Percentiles rank a stretch among this genome's conserved stretches.
Evolutionary conservation across 2,329 filamentous ascomycete genomes (phyloP).

Genomic region (Cryphonectria naterciae): DNA sequence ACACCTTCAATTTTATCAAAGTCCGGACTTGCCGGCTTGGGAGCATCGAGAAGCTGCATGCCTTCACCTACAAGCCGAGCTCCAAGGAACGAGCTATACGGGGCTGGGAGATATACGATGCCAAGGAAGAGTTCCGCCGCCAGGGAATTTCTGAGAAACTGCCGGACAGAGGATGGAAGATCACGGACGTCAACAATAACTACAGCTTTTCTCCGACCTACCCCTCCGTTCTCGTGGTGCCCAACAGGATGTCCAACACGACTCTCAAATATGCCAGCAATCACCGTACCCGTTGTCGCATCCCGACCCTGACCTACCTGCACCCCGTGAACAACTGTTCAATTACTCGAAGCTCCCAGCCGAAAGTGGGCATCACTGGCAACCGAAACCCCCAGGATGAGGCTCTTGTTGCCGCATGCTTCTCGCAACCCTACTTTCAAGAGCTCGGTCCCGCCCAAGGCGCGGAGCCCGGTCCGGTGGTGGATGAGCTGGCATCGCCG

Average conservation of each 20-base stretch:
- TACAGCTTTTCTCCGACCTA: constrained; percentile 94
- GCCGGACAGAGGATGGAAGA: constrained; percentile 80
- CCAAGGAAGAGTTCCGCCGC: constrained; percentile 80
- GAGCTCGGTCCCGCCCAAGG: constrained; percentile 42
- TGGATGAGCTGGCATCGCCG: constrained; percentile 57
- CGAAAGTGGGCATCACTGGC: constrained; percentile 80
- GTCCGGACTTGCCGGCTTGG: constrained; percentile 80
- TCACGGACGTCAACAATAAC: constrained; percentile 87
- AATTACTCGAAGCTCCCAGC: constrained; percentile 93
- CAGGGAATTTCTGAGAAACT: constrained; percentile 85
- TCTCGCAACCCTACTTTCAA: constrained; percentile 67
- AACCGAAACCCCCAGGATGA: constrained; percentile 96
- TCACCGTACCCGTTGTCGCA: constrained; percentile 86
- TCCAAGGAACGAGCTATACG: constrained; percentile 71
- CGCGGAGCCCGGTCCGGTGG: constrained; percentile 46
- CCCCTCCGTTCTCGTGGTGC: constrained; percentile 81
- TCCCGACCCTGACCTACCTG: constrained; percentile 91
- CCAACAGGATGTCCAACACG: constrained; percentile 91
- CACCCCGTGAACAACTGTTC: constrained; percentile 96
- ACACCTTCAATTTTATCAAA: constrained; percentile 87
- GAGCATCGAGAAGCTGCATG: constrained; percentile 85
- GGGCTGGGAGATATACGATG: constrained; percentile 85
- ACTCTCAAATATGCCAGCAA: constrained; percentile 89
- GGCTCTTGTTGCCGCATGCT: constrained; percentile 89
- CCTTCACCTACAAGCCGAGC: constrained; percentile 73